Percentiles rank a stretch among this genome's conserved stretches.
Evolutionary conservation across 208 protist species (phyloP).

Genomic region (Polymyxa betae): DNA sequence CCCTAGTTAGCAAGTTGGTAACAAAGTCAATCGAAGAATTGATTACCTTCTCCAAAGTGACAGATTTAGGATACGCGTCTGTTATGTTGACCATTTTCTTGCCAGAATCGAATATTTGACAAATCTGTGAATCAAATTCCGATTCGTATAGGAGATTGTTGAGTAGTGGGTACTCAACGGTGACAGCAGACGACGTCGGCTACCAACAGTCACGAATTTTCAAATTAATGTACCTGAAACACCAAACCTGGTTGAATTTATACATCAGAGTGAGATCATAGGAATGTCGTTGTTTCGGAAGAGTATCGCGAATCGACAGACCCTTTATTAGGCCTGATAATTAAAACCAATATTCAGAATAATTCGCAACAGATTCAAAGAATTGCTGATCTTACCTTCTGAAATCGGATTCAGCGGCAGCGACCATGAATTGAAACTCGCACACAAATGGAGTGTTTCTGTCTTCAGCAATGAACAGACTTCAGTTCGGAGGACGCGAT

Average conservation of each 20-base stretch:
- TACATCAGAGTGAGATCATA: constrained; percentile 12
- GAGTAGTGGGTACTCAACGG: constrained; percentile 12
- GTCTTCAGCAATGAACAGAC: background rate
- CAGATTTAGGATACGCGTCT: constrained; percentile 22
- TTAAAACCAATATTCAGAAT: background rate
- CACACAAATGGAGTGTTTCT: background rate
- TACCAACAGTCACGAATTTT: background rate
- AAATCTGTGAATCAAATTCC: constrained; percentile 25
- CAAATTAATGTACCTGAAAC: background rate
- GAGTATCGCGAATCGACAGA: constrained; percentile 19
- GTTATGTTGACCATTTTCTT: background rate
- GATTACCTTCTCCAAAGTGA: constrained; percentile 8
- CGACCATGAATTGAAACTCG: background rate
- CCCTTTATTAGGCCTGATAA: background rate
- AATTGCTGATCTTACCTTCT: background rate
- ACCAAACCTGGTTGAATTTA: background rate
- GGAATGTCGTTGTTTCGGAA: constrained; percentile 21
- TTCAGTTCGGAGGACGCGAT: constrained; percentile 8
- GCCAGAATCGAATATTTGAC: background rate
- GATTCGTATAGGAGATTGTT: constrained; percentile 37
- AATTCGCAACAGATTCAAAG: background rate
- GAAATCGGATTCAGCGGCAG: background rate
- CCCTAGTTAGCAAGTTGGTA: background rate
- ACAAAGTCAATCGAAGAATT: background rate
- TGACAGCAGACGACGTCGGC: background rate